phyloP scores from a whole-genome alignment of 306 rosid genomes.

The Hippophae tibetana region DNA sequence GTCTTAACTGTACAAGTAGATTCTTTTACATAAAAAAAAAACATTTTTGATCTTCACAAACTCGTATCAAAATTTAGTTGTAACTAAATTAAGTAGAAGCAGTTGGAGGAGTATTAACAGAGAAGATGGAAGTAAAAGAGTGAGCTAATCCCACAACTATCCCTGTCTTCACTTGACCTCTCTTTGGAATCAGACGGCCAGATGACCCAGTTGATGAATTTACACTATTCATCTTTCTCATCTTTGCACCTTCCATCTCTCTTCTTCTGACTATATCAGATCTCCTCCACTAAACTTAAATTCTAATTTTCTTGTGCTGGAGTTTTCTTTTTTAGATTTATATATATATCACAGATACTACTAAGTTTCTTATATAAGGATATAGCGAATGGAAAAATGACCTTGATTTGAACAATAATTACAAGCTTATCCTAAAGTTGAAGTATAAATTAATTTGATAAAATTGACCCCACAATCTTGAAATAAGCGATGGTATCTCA shows the following conservation, averaged over 20 bases:
- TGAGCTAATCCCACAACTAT: constrained; percentile 51
- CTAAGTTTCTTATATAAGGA: constrained; percentile 1
- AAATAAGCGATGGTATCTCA: no score
- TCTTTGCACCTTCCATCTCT: constrained; percentile 25
- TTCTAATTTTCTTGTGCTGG: background rate
- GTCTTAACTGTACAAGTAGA: no score
- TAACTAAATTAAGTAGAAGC: background rate
- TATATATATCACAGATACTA: no score
- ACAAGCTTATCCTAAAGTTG: no score
- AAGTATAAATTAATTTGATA: no score
- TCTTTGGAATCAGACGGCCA: constrained; percentile 50
- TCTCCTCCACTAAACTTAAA: no score
- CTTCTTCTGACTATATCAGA: background rate
- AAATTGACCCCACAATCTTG: no score
- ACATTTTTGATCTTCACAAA: no score
- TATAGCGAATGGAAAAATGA: background rate
- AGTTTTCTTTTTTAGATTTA: background rate
- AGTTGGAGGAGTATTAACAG: constrained; percentile 15
- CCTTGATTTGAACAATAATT: background rate
- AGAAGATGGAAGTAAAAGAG: constrained; percentile 60
- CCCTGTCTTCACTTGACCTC: constrained; percentile 61
- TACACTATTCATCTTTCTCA: constrained; percentile 23
- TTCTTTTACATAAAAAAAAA: no score
- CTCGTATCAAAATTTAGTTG: no score
- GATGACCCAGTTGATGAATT: constrained; percentile 15